These are phyloP conservation scores for Mycena vitilis DNA, from an alignment of 768 basidiomycete species.

Conservation along the genomic window DNA sequence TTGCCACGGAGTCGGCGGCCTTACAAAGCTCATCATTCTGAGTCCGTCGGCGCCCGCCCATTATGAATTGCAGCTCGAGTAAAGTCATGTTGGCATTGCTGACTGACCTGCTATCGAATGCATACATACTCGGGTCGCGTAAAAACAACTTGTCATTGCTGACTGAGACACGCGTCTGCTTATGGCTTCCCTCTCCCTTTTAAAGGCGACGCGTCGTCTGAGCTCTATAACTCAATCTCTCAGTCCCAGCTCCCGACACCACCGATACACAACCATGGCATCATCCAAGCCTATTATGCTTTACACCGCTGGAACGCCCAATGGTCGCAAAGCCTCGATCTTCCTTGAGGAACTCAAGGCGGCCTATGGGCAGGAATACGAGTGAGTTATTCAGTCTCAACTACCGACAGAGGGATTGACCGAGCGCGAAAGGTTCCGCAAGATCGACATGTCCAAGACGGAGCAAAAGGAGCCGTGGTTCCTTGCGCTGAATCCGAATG, in stretches of 20 bases:
- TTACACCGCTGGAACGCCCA: slow-evolving; percentile 65
- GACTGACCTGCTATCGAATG: too few relatives aligned
- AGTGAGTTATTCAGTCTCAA: slow-evolving; percentile 38
- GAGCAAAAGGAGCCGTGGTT: slow-evolving; percentile 49
- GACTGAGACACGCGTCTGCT: neutral
- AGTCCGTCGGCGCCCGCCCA: too few relatives aligned
- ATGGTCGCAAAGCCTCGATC: slow-evolving; percentile 63
- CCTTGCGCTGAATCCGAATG: slow-evolving; percentile 54
- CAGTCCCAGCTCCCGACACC: slow-evolving; percentile 26
- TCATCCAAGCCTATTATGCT: slow-evolving; percentile 44
- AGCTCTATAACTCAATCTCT: neutral
- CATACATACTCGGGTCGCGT: too few relatives aligned
- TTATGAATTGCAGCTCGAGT: too few relatives aligned
- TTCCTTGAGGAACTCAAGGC: slow-evolving; percentile 70
- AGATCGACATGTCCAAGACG: slow-evolving; percentile 36
- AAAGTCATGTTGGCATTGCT: too few relatives aligned
- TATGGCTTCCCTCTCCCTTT: slow-evolving; percentile 4
- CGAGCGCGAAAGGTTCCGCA: slow-evolving; percentile 25
- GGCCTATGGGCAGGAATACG: slow-evolving; percentile 52
- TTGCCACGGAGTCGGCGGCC: too few relatives aligned
- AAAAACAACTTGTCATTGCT: neutral
- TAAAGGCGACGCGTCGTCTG: slow-evolving; percentile 28
- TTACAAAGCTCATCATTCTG: neutral
- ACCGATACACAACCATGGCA: slow-evolving; percentile 29
- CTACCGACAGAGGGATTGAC: neutral